A percentile compares a stretch with the other conserved stretches of the same genome.
phyloP scores from a whole-genome alignment of 345 rosid genomes.

The Punica granatum region DNA sequence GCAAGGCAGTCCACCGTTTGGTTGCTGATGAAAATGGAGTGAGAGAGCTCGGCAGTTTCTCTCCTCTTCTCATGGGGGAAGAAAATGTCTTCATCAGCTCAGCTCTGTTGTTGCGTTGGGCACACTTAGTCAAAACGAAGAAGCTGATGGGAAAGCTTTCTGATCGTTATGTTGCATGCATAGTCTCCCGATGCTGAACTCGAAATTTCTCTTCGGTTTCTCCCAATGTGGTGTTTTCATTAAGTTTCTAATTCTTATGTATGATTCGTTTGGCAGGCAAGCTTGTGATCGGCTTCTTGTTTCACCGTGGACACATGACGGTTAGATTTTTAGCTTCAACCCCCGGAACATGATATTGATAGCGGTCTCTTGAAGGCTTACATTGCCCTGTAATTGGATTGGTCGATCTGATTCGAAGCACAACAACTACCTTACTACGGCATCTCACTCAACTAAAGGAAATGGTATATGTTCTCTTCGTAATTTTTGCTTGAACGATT shows the following conservation, averaged over 20 bases:
- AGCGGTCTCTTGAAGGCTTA: background rate
- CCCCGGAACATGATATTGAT: background rate
- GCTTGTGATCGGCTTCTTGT: background rate
- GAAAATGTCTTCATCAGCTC: background rate
- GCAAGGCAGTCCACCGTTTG: background rate
- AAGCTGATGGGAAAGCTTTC: background rate
- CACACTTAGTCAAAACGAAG: background rate
- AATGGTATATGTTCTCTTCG: background rate
- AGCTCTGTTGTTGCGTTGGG: background rate
- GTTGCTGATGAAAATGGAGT: conserved; percentile 1
- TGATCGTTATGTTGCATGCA: conserved; percentile 1
- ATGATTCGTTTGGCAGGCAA: background rate
- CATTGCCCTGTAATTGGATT: background rate
- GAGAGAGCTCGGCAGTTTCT: background rate
- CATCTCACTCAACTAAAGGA: background rate
- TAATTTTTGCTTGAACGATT: background rate
- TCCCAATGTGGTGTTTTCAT: background rate
- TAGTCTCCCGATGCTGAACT: background rate
- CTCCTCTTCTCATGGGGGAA: background rate
- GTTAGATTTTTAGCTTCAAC: background rate
- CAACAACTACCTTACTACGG: background rate
- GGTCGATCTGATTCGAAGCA: background rate
- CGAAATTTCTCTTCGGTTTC: background rate
- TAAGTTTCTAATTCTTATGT: background rate
- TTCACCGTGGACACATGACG: background rate